These are phyloP conservation scores for Babesia caballi DNA, from an alignment of 169 alveolate genomes.

Conservation along the genomic window DNA sequence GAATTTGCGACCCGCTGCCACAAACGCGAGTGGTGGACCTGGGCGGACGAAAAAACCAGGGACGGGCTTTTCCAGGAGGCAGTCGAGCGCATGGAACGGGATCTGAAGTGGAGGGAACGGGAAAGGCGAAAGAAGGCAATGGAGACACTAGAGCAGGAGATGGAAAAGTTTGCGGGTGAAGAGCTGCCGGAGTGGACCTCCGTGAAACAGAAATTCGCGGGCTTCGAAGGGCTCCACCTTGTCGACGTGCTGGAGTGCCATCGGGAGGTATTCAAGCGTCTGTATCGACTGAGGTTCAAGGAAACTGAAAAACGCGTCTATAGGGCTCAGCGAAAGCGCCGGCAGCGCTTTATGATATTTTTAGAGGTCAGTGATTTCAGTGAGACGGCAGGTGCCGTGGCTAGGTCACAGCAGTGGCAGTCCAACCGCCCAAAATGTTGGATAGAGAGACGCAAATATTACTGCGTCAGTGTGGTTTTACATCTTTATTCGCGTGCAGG, in stretches of 20 bases:
- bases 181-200: conserved; percentile 65
- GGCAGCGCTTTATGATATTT: conserved; percentile 72
- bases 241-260: conserved; percentile 70
- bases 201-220: conserved; percentile 58
- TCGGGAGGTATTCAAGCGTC: conserved; percentile 66
- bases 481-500: conserved; percentile 15
- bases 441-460: too few species aligned
- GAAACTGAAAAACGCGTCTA: conserved; percentile 62
- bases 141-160: conserved; percentile 63
- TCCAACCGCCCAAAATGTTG: too few species aligned
- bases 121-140: conserved; percentile 53
- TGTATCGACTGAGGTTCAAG: conserved; percentile 47
- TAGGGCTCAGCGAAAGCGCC: conserved; percentile 71
- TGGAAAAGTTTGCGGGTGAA: conserved; percentile 37
- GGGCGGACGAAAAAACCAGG: conserved; percentile 76
- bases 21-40: conserved; percentile 81
- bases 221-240: conserved; percentile 67
- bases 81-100: conserved; percentile 66
- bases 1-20: conserved; percentile 75
- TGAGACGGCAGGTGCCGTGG: too few species aligned
- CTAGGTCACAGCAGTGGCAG: too few species aligned
- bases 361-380: conserved; percentile 53
- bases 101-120: conserved; percentile 60
- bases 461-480: too few species aligned
- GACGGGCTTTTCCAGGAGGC: conserved; percentile 79